Conservation (phyloP, 176 grass and related monocot species). For the Oryza rufipogon region DNA sequence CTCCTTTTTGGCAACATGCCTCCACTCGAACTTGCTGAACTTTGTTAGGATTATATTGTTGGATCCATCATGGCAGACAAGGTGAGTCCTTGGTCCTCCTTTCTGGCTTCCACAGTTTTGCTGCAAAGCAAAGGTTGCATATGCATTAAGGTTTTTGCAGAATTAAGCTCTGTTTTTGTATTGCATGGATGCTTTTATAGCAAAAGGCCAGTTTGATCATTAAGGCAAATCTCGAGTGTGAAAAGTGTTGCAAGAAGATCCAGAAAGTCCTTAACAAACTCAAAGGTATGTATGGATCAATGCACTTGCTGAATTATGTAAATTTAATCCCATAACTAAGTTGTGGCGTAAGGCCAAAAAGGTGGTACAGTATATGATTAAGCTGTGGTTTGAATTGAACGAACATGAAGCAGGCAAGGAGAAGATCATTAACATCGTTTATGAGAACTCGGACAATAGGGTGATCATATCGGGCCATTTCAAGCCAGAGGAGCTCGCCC, state of each 20-base stretch:
- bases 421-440: conserved; percentile 37
- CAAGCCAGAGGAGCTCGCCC: conserved; percentile 29
- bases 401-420: conserved; percentile 42
- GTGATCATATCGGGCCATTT: conserved; percentile 43
- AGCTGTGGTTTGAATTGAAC: not conserved
- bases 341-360: not conserved
- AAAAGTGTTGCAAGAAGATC: conserved; percentile 53
- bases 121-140: not conserved
- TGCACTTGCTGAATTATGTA: not conserved
- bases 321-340: not conserved
- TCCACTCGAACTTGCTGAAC: not conserved
- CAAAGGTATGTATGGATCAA: conserved; percentile 29
- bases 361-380: not conserved
- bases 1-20: not conserved
- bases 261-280: conserved; percentile 50
- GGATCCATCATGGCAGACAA: not conserved
- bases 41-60: not conserved
- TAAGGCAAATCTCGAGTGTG: conserved; percentile 52
- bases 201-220: conserved; percentile 42
- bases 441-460: conserved; percentile 34
- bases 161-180: not conserved
- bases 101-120: not conserved
- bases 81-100: not conserved
- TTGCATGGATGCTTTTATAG: not conserved
- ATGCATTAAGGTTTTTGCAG: not conserved